Base-by-base conservation (phyloP, 2,329 filamentous ascomycete species). In the Cercospora berteroae region DNA sequence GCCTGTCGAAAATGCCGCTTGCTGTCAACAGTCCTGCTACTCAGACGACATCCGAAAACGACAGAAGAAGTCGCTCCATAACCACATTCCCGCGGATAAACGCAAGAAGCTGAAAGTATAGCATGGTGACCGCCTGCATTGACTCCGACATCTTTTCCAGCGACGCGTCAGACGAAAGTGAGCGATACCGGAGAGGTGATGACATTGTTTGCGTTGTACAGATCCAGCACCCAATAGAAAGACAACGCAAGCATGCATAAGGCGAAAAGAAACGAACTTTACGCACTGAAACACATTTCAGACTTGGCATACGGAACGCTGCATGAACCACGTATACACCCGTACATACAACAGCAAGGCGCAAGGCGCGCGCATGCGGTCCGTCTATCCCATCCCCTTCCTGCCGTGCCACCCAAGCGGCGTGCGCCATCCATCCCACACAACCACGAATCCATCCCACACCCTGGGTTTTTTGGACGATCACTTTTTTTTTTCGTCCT, bases 31-130 rank as follows among this genome's bases (percentile, higher is more conserved):
- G 66, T 66, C 73, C 36, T 68, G 79, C 68, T 74, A 78, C 72
- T 69, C 74, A 68, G 65, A 76, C 69, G 67, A 81, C 74, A 75
- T 74, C 75, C 71, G 71, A 63, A 74, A 71, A 27, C 72, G 77
- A 16, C 75, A 80, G 52, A 81, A 81, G 74, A 82, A 81, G 69
- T 75, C 74, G 23, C 44, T 69, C 63, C 82, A 83, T 67, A 79
- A 81, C 66, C 82, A 83, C 68, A 71, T 63, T 57, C 61, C 61
- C 8, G 25, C 23, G 18, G 48, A 57, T 50, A 63, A 56, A 33
- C 48, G 50, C 27, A 63, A 63, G 33, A 63, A 63, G 23, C 29
- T 63, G 61, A 63, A 63, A n/a, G 18, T 50, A n/a, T 63, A 63
- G 50, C 25, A 27, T 33, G 61, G 50, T 50, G 31, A 50, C 36